Evolutionary conservation across 192 early-diverging fungal species (phyloP).

Genomic region (Coemansia sp.): DNA sequence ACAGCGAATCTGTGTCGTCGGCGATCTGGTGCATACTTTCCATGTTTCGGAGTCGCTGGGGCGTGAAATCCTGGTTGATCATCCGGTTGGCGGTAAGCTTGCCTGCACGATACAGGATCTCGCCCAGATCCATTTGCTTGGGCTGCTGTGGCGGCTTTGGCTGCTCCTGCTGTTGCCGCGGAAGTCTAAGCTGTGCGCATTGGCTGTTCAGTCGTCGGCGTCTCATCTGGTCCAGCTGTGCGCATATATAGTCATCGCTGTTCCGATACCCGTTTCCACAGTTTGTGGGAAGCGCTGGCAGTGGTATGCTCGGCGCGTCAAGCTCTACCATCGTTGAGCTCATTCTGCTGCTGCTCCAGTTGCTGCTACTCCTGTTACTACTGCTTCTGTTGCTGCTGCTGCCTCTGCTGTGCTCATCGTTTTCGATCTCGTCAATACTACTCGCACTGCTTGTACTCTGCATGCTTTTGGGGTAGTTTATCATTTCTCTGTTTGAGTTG

Average conservation of each 20-base stretch:
- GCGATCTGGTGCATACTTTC: conserved; percentile 29
- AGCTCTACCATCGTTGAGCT: conserved; percentile 2
- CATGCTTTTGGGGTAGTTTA: background rate
- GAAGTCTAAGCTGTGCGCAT: conserved; percentile 19
- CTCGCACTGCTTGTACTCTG: background rate
- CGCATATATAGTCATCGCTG: conserved; percentile 27
- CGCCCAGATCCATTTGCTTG: conserved; percentile 29
- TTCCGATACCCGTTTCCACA: background rate
- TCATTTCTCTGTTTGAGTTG: background rate
- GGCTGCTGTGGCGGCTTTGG: background rate
- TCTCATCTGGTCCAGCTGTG: conserved; percentile 31
- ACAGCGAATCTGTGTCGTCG: background rate
- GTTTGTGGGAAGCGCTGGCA: background rate
- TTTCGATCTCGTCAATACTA: background rate
- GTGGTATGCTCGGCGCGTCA: background rate
- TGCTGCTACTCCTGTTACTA: background rate
- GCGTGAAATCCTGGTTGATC: conserved; percentile 44
- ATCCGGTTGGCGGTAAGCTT: conserved; percentile 28
- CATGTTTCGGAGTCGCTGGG: conserved; percentile 14
- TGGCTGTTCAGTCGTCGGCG: conserved; percentile 35
- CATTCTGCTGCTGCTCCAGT: background rate
- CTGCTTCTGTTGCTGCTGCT: background rate
- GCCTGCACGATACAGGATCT: conserved; percentile 35
- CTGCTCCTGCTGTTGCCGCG: background rate
- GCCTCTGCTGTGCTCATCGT: background rate